phyloP scores from a whole-genome alignment of 345 rosid species.

The Sisymbrium altissimum region DNA sequence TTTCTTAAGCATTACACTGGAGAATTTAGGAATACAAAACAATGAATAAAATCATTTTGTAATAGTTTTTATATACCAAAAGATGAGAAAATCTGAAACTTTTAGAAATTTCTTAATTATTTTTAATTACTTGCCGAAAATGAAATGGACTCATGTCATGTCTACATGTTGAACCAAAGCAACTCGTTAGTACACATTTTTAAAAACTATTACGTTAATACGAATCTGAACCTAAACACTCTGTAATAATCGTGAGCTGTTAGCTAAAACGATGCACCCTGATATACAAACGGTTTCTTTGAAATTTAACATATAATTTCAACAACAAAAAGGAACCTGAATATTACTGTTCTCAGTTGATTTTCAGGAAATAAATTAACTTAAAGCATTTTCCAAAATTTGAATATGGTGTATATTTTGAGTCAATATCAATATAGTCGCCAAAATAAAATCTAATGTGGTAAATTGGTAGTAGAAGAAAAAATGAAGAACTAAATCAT shows the following conservation, averaged over 20 bases:
- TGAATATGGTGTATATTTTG: not conserved
- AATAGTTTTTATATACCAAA: not conserved
- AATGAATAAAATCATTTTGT: not conserved
- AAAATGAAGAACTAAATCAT: not conserved
- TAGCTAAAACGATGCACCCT: too few relatives aligned
- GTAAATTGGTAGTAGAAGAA: not conserved
- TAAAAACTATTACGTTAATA: not conserved
- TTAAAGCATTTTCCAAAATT: not conserved
- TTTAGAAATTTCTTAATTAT: not conserved
- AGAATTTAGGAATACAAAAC: not conserved
- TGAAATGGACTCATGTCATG: too few relatives aligned
- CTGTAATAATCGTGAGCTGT: too few relatives aligned
- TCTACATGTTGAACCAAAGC: not conserved
- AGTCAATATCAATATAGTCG: not conserved
- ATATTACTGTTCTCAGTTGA: not conserved
- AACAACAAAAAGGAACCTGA: too few relatives aligned
- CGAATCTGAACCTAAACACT: not conserved
- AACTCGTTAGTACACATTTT: too few relatives aligned
- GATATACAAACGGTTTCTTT: too few relatives aligned
- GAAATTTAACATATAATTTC: too few relatives aligned
- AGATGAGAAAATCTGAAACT: not conserved
- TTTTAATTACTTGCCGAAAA: not conserved
- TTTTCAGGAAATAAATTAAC: not conserved
- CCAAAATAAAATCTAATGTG: not conserved
- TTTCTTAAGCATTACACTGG: too few relatives aligned